Evolutionary conservation across 2,329 filamentous ascomycete genomes (phyloP), one percentile per base, ranked within the genome.

Genomic region (Tympanopsis confertula): DNA sequence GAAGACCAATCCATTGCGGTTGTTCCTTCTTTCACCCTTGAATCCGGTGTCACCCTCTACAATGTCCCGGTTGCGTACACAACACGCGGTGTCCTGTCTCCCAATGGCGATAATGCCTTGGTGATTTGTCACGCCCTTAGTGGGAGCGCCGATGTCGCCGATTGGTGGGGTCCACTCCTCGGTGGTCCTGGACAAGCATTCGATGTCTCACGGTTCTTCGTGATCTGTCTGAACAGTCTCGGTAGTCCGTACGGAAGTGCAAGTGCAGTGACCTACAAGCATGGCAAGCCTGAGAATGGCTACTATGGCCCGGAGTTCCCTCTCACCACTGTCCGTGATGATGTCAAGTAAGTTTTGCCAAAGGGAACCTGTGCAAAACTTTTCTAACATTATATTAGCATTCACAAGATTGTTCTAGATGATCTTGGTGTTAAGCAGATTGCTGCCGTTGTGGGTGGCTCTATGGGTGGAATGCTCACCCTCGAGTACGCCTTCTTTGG

Each of bases 281-380:
- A 33, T 15, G 30, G 30, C 15, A 17, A 33, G 7, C 30, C 30
- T 7, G 30, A 33, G 30, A 33, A 33, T 7, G 30, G 30, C 45
- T 61, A 66, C 41, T 81, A 81, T 49, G 76, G 76, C 2, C 76
- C 76, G 5, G 75, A 82, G 43, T 83, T 82, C 42, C 78, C 78
- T 30, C 58, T 82, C 45, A 81, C 78, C 5, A 82, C 78, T 1
- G 69, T 82, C 26, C 63, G 76, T 45, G 78, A 83, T 53, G 78
- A 83, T 56, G 77, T 82, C 38, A 58, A 58, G 41, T 56, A 13
- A 33, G 30, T 7, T 26, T 26, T 33, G 10, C 20, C n/a, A 37
- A 12, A 26, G n/a, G 3, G 19, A 69, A 64, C 35, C 63, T 72
- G 35, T 69, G 74, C 45, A 72, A 70, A 41, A 50, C 69, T 3